Percentiles rank a stretch among this genome's conserved stretches.
phyloP scores from a whole-genome alignment of 1,284 basidiomycete genomes.

The Cutaneotrichosporon sp. region DNA sequence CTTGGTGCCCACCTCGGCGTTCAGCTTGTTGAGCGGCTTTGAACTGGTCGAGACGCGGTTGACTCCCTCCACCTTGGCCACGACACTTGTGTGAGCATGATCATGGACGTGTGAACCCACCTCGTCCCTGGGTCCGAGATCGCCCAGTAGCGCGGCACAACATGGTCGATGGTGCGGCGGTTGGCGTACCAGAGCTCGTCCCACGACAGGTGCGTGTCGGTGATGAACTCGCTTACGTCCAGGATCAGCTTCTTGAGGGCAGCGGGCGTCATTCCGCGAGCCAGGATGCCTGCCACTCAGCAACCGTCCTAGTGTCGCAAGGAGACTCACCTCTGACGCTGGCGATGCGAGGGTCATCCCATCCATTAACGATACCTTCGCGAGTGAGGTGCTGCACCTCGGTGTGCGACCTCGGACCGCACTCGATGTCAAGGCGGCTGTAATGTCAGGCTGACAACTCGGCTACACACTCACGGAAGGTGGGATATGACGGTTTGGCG shows the following conservation, averaged over 20 bases:
- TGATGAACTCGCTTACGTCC: not conserved
- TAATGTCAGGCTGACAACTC: not conserved
- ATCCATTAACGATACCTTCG: not conserved
- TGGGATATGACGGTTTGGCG: not conserved
- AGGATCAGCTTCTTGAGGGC: constrained; percentile 5
- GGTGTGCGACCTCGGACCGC: not conserved
- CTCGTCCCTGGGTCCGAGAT: not conserved
- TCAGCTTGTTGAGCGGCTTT: constrained; percentile 7
- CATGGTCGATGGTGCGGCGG: constrained; percentile 4
- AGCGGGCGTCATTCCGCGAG: constrained; percentile 2
- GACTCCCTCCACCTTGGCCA: not conserved
- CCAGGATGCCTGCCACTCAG: not conserved
- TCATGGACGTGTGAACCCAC: not conserved
- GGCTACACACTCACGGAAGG: not conserved
- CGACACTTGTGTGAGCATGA: not conserved
- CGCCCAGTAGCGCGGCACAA: constrained; percentile 5
- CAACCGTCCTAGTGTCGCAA: not conserved
- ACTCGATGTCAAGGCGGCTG: constrained; percentile 2
- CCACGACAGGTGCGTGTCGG: not conserved
- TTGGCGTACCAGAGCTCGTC: constrained; percentile 5
- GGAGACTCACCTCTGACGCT: not conserved
- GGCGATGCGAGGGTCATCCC: constrained; percentile 9
- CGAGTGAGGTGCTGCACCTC: not conserved
- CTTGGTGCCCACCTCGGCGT: constrained; percentile 4
- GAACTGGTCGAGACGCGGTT: not conserved